A percentile compares a stretch with the other conserved stretches of the same genome.
Conservation (phyloP, 495 filamentous ascomycete genomes). For the Penicillium waksmanii region DNA sequence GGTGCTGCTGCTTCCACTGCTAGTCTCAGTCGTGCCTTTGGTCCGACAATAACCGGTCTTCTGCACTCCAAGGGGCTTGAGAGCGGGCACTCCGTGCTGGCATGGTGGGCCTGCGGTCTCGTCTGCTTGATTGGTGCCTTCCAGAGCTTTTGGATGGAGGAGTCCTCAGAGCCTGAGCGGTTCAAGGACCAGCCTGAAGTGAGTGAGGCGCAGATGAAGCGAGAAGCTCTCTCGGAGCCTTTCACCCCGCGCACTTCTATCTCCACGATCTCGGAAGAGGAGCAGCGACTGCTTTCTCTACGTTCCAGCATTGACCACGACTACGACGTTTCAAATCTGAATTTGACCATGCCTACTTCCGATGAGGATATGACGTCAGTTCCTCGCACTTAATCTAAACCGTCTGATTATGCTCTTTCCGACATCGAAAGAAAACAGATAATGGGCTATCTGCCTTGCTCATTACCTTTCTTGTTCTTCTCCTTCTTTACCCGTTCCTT, state of each 20-base stretch:
- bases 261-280: constrained; percentile 37
- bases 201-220: constrained; percentile 35
- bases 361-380: constrained; percentile 15
- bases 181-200: constrained; percentile 27
- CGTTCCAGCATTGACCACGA: constrained; percentile 47
- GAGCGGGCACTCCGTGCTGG: constrained; percentile 78
- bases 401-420: constrained; percentile 5
- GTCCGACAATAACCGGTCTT: constrained; percentile 83
- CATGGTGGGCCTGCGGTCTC: constrained; percentile 87
- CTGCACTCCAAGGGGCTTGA: constrained; percentile 80
- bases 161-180: constrained; percentile 37
- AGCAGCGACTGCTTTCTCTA: constrained; percentile 45
- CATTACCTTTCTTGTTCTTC: too few relatives aligned
- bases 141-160: constrained; percentile 57
- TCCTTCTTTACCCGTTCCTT: neutral
- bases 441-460: too few relatives aligned
- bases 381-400: constrained; percentile 10
- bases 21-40: constrained; percentile 82
- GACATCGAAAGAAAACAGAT: neutral
- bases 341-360: constrained; percentile 24
- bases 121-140: constrained; percentile 74
- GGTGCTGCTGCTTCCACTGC: constrained; percentile 90
- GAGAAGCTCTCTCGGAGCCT: constrained; percentile 26
- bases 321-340: constrained; percentile 34
- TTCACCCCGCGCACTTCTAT: neutral